Base-by-base conservation (phyloP, 2,329 filamentous ascomycete genomes). In the Magnaporthiopsis incrustans region DNA sequence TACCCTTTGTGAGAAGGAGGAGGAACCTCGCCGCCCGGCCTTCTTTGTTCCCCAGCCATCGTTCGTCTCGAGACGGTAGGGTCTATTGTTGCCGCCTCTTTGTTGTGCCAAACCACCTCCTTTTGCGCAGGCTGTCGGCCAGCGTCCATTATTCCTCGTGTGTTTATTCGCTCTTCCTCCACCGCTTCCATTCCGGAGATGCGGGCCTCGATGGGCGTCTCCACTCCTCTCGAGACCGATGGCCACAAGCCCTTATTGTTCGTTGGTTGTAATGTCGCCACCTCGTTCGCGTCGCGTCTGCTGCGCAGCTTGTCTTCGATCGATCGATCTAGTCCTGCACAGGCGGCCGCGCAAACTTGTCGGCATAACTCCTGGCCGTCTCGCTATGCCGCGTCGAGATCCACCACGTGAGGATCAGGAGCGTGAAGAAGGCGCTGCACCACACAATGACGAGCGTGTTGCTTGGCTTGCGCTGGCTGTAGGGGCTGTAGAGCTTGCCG, bases 371-470 rank as follows among this genome's bases (percentile, higher is more conserved):
- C 10, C 22, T 57, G 0, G 68, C 65, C 57, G 59, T 59, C 27
- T 67, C 67, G 33, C 58, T 25, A 50, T 68, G 67, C 7, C 68
- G 66, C 5, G 67, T 67, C 26, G 66, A 62, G n/a, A 71, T 63
- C 61, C 65, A 70, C 67, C 67, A 70, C 5, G 66, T 69, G 56
- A 67, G 8, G 62, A 68, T 66, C 7, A 69, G 44, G 15, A 70
- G 59, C 33, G 66, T 60, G 59, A 67, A 38, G 44, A 71, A 70
- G 32, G 62, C 62, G 56, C 59, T 57, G 38, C 70, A 59, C 69
- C 69, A 71, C 30, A 69, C 12, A 12, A 67, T 2, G 30, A 70
- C 66, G 30, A 71, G 64, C 33, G 64, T 63, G 53, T 64, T 59
- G 22, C 67, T 70, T 5, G 64, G 66, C n/a, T 66, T 65, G 11